A percentile compares a stretch with the other conserved stretches of the same genome.
Conservation (phyloP, 2,329 filamentous ascomycete genomes). For the Fusarium chaquense region DNA sequence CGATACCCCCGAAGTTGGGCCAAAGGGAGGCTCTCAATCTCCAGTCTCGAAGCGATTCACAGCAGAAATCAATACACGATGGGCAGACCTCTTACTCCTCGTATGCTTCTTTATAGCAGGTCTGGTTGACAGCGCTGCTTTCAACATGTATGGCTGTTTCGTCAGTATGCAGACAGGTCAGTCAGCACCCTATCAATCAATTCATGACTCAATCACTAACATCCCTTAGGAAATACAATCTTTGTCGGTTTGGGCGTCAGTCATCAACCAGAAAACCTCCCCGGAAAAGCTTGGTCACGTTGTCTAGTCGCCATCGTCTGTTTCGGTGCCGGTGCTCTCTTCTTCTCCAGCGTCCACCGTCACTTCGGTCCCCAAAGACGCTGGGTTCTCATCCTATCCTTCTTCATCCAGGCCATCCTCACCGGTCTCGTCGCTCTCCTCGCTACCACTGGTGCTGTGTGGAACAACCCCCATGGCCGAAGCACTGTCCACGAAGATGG, state of each 20-base stretch:
- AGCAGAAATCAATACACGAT: slow-evolving; percentile 39
- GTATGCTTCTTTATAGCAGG: slow-evolving; percentile 46
- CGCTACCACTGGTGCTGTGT: slow-evolving; percentile 42
- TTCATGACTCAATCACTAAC: neutral
- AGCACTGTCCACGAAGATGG: slow-evolving; percentile 32
- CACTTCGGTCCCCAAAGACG: slow-evolving; percentile 46
- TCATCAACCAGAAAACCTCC: slow-evolving; percentile 45
- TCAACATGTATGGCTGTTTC: slow-evolving; percentile 49
- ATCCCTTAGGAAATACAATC: slow-evolving; percentile 44
- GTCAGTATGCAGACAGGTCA: slow-evolving; percentile 49
- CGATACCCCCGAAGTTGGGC: slow-evolving; percentile 33
- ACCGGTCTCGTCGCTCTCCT: slow-evolving; percentile 45
- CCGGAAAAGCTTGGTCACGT: slow-evolving; percentile 46
- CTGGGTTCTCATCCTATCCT: slow-evolving; percentile 44
- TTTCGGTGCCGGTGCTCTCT: slow-evolving; percentile 45
- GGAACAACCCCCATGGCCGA: slow-evolving; percentile 35
- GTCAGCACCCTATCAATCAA: neutral
- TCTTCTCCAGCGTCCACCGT: slow-evolving; percentile 47
- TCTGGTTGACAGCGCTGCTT: slow-evolving; percentile 46
- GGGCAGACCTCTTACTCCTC: slow-evolving; percentile 43
- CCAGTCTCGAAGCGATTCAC: slow-evolving; percentile 29
- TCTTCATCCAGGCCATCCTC: slow-evolving; percentile 40
- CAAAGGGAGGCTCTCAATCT: slow-evolving; percentile 13
- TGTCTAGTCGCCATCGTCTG: slow-evolving; percentile 46
- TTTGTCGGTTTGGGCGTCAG: slow-evolving; percentile 46